Conservation (phyloP, 345 rosid species). For the Cardamine resedifolia region DNA sequence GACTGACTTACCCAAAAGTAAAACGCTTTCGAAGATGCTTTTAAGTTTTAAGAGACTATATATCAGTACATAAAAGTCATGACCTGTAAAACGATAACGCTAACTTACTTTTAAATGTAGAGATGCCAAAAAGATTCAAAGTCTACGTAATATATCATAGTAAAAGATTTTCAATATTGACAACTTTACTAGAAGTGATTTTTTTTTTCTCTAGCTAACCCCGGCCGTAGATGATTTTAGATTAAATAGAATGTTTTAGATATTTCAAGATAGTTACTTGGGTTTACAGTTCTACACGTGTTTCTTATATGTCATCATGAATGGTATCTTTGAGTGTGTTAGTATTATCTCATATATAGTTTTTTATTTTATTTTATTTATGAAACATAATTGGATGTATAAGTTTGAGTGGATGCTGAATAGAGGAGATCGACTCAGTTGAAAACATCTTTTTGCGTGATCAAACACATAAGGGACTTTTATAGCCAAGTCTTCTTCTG, state of each 20-base stretch:
- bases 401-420: conserved; percentile 12
- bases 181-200: background rate
- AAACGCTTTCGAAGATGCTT: background rate
- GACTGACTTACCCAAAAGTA: background rate
- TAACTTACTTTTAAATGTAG: background rate
- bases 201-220: too few species aligned
- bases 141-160: background rate
- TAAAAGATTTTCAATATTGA: background rate
- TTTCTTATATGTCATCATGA: background rate
- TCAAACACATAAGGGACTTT: background rate
- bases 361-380: too few species aligned
- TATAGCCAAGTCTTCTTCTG: background rate
- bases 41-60: background rate
- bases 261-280: background rate
- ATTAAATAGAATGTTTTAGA: background rate
- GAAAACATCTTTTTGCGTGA: conserved; percentile 23
- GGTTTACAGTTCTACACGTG: background rate
- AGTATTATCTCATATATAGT: background rate
- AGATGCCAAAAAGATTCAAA: background rate
- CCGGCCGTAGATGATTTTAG: too few species aligned
- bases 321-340: background rate
- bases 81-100: background rate
- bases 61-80: background rate
- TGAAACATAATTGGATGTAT: background rate
- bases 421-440: conserved; percentile 12